Conservation (phyloP, 169 alveolate species). For the Eimeria zaria region DNA sequence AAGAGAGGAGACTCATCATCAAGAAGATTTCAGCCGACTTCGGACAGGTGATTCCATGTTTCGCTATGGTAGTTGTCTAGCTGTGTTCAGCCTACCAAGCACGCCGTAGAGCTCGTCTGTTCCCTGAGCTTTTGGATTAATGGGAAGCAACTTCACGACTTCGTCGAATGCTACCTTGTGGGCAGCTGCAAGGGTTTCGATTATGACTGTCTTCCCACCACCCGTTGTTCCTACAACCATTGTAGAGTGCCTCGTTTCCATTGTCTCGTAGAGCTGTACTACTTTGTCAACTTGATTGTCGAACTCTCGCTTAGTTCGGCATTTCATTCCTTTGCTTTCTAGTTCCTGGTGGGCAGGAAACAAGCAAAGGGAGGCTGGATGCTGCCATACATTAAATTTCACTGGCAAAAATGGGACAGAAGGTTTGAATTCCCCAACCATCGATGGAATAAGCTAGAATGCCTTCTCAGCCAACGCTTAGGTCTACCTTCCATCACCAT, state of each 20-base stretch:
- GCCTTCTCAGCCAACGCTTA: background rate
- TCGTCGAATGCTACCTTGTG: slow-evolving; percentile 90
- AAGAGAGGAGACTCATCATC: background rate
- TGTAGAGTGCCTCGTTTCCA: slow-evolving; percentile 97
- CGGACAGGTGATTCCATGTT: background rate
- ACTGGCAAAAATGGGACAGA: background rate
- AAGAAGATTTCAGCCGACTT: background rate
- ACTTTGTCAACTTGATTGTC: slow-evolving; percentile 94
- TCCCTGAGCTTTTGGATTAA: slow-evolving; percentile 97
- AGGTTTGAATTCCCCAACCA: background rate
- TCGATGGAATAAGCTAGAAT: background rate
- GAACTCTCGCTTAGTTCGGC: slow-evolving; percentile 90
- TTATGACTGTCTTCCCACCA: slow-evolving; percentile 96
- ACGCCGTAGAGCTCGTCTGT: slow-evolving; percentile 97
- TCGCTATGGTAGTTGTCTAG: background rate
- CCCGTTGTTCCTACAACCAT: slow-evolving; percentile 97
- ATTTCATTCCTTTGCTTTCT: slow-evolving; percentile 77
- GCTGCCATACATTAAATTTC: background rate
- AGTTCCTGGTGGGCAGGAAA: slow-evolving; percentile 84
- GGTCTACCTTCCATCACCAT: background rate
- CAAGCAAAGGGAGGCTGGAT: slow-evolving; percentile 1
- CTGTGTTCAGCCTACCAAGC: slow-evolving; percentile 84
- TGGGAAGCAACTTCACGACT: slow-evolving; percentile 91
- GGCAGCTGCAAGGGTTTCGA: slow-evolving; percentile 93
- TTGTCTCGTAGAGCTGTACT: slow-evolving; percentile 96